Percentiles rank a stretch among this genome's conserved stretches.
Conservation (phyloP, 2,329 filamentous ascomycete species). For the Thermoascus crustaceus region DNA sequence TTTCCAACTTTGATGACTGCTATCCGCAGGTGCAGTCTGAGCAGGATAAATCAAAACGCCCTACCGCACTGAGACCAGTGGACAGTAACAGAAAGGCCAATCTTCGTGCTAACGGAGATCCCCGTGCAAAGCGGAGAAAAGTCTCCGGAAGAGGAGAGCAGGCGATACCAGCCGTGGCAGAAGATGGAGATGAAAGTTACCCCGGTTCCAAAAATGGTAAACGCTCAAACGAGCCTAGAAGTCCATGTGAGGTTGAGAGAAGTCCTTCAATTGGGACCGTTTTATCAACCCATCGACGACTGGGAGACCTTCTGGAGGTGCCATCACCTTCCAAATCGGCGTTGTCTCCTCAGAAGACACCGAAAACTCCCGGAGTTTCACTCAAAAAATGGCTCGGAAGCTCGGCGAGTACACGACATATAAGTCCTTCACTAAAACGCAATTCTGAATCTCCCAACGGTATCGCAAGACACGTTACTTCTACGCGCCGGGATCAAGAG, state of each 20-base stretch:
- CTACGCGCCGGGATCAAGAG: no score
- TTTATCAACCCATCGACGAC: slow-evolving; percentile 12
- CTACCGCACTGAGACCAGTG: slow-evolving; percentile 18
- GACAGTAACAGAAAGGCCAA: slow-evolving; percentile 18
- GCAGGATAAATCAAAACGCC: slow-evolving; percentile 3
- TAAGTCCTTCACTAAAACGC: background rate
- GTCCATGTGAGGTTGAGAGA: background rate
- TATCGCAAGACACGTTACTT: no score
- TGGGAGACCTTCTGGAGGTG: slow-evolving; percentile 26
- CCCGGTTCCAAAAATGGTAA: background rate
- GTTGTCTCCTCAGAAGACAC: slow-evolving; percentile 7
- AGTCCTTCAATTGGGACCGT: background rate
- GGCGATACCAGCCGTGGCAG: slow-evolving; percentile 40
- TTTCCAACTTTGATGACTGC: slow-evolving; percentile 1
- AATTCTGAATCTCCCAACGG: no score
- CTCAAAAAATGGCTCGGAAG: background rate
- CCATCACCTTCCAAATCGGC: slow-evolving; percentile 16
- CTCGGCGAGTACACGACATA: background rate
- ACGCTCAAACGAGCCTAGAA: background rate
- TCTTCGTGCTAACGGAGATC: slow-evolving; percentile 6
- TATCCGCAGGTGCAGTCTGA: slow-evolving; percentile 1
- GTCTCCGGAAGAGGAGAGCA: slow-evolving; percentile 18
- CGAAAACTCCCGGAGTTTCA: background rate
- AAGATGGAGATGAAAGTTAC: slow-evolving; percentile 39
- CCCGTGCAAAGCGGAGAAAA: slow-evolving; percentile 30